Evolutionary conservation across 176 grass and related monocot genomes (phyloP), one percentile per base, ranked within the genome.

Genomic region (Dactylis glomerata): DNA sequence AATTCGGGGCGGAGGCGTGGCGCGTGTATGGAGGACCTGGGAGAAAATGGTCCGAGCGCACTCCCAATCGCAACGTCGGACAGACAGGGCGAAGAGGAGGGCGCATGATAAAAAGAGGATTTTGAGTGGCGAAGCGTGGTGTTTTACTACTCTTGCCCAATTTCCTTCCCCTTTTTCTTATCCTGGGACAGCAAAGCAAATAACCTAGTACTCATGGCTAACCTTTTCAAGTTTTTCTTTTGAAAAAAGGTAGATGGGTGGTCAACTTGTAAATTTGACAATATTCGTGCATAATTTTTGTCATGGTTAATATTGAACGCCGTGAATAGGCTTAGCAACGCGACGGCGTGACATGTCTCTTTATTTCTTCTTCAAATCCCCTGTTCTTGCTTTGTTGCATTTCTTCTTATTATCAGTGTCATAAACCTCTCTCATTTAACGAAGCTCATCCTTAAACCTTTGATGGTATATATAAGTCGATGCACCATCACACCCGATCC

Each of bases 21-120:
- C 68, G 54, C 65, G 10, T 32, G 81, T 42, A 76, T 57, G 73
- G 36, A 51, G 67, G 67, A 66, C 36, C 36, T 33, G 72, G 54
- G 65, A 79, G 55, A 76, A 88, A 84, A 84, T 88, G 65, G 74
- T 78, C 81, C 72, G 42, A 79, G 45, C 59, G 72, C 71, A 70
- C 79, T 72, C 68, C 68, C 66, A 79, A 84, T 88, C 54, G 77
- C 81, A 62, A 34, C 81, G 86, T 71, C 54, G 34, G 81, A n/a
- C 47, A 52, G 68, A 75, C 63, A 79, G 32, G 67, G 52, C 24
- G 24, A 27, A 73, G 69, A 73, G 40, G 26, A 52, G 61, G 47
- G 34, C 14, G 32, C 32, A 65, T 12, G 12, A 51, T 20, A 73
- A 73, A 27, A 64, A 64, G 16, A 42, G 61, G 54, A 79, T 22